phyloP scores from a whole-genome alignment of 345 rosid species.

The Dipteronia dyeriana region DNA sequence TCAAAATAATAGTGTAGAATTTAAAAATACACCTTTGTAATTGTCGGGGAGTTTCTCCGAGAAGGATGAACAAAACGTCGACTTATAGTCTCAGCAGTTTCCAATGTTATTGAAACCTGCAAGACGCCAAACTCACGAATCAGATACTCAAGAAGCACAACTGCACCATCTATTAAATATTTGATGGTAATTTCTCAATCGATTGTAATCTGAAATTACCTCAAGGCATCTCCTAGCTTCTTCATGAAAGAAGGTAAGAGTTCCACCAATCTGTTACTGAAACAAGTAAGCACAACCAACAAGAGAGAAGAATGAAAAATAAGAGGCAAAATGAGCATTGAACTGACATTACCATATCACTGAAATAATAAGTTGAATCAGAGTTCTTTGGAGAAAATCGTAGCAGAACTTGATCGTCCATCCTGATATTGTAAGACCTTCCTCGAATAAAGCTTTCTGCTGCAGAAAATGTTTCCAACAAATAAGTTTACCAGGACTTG shows the following conservation, averaged over 20 bases:
- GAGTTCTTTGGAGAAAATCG: slow-evolving; percentile 93
- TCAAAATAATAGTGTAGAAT: neutral
- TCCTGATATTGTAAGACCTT: slow-evolving; percentile 94
- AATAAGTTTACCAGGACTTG: slow-evolving; percentile 41
- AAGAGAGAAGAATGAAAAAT: neutral
- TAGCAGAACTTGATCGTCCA: slow-evolving; percentile 89
- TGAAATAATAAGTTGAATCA: slow-evolving; percentile 88
- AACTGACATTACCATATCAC: slow-evolving; percentile 68
- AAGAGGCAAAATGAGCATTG: neutral
- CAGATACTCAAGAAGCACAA: slow-evolving; percentile 20
- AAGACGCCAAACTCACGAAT: slow-evolving; percentile 25
- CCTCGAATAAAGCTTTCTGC: slow-evolving; percentile 94
- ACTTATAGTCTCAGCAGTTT: slow-evolving; percentile 81
- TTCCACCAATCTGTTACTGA: slow-evolving; percentile 82
- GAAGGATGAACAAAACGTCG: slow-evolving; percentile 77
- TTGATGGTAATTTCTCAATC: slow-evolving; percentile 6
- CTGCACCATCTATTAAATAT: slow-evolving; percentile 6
- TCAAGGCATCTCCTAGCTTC: slow-evolving; percentile 90
- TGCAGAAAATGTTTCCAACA: slow-evolving; percentile 57
- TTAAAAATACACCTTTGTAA: slow-evolving; percentile 59
- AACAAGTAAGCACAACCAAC: slow-evolving; percentile 22
- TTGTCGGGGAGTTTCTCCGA: slow-evolving; percentile 78
- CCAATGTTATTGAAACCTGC: slow-evolving; percentile 79
- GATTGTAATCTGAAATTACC: slow-evolving; percentile 43
- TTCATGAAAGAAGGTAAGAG: slow-evolving; percentile 92